A percentile compares a stretch with the other conserved stretches of the same genome.
Evolutionary conservation across 2,329 filamentous ascomycete genomes (phyloP).

Genomic region (Allantophomopsis cytisporea): DNA sequence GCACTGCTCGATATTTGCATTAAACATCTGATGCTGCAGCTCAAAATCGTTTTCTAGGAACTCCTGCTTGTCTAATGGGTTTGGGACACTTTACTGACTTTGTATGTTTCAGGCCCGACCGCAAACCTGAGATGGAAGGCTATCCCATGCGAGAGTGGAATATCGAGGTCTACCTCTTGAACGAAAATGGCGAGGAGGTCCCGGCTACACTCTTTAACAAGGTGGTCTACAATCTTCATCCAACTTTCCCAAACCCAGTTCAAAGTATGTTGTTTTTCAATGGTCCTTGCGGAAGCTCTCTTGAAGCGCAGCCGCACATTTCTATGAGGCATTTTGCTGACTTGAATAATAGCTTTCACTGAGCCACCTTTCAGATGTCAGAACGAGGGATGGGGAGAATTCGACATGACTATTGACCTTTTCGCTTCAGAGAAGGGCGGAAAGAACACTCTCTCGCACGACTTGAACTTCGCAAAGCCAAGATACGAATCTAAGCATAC

Average conservation of each 20-base stretch:
- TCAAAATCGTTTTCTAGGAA: too few relatives aligned
- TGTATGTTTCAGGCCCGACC: constrained; percentile 39
- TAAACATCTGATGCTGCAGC: constrained; percentile 2
- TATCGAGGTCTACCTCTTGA: constrained; percentile 71
- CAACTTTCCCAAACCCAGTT: constrained; percentile 75
- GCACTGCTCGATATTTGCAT: too few relatives aligned
- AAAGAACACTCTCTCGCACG: constrained; percentile 69
- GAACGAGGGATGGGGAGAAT: constrained; percentile 98
- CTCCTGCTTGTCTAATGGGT: neutral
- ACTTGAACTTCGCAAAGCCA: constrained; percentile 77
- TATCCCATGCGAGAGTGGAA: constrained; percentile 92
- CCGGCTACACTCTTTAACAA: constrained; percentile 81
- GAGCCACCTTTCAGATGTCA: constrained; percentile 77
- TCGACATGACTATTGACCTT: constrained; percentile 82
- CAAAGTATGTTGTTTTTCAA: constrained; percentile 51
- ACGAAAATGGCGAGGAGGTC: constrained; percentile 75
- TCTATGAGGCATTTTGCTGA: too few relatives aligned
- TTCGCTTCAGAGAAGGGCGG: constrained; percentile 74
- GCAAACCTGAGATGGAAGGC: constrained; percentile 68
- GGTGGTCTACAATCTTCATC: constrained; percentile 85
- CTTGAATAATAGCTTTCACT: constrained; percentile 47
- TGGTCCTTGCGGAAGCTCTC: too few relatives aligned
- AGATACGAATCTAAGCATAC: constrained; percentile 74
- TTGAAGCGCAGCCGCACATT: too few relatives aligned
- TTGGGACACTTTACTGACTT: constrained; percentile 4